Evolutionary conservation across 352 stramenopile genomes (phyloP).

Genomic region (Phytopythium kandeliae): DNA sequence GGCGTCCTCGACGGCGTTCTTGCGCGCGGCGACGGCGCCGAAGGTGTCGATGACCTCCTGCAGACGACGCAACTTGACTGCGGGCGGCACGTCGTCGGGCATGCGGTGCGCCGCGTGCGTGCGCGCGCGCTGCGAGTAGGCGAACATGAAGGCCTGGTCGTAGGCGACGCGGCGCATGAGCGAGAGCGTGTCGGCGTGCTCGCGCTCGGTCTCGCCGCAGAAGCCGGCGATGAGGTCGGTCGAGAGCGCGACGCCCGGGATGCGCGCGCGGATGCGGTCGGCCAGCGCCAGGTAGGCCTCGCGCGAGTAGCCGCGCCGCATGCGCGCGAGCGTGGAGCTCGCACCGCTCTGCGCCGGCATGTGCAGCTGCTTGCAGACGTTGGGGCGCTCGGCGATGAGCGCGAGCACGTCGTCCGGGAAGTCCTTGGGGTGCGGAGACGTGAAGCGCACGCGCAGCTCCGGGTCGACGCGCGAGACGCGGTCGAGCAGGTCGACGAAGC

Average conservation of each 20-base stretch:
- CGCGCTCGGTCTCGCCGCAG: slow-evolving; percentile 97
- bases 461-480: slow-evolving; percentile 89
- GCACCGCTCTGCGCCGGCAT: slow-evolving; percentile 97
- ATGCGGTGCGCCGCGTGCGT: slow-evolving; percentile 95
- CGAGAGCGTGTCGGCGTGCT: slow-evolving; percentile 94
- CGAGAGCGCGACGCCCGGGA: slow-evolving; percentile 84
- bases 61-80: slow-evolving; percentile 94
- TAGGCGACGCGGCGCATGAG: slow-evolving; percentile 86
- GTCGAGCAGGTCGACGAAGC: slow-evolving; percentile 97
- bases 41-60: slow-evolving; percentile 96
- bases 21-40: slow-evolving; percentile 84
- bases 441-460: slow-evolving; percentile 98
- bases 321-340: slow-evolving; percentile 79
- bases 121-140: slow-evolving; percentile 94
- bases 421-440: slow-evolving; percentile 98
- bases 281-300: slow-evolving; percentile 97
- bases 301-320: slow-evolving; percentile 95
- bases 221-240: slow-evolving; percentile 99
- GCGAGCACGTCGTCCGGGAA: slow-evolving; percentile 94
- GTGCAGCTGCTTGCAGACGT: slow-evolving; percentile 98
- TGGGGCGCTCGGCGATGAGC: slow-evolving; percentile 86
- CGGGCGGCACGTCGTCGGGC: slow-evolving; percentile 93
- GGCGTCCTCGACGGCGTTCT: slow-evolving; percentile 90
- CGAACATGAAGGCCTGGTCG: slow-evolving; percentile 99
- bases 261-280: slow-evolving; percentile 83